Evolutionary conservation across 1,139 yeast genomes (phyloP), one percentile per base, ranked within the genome.

Genomic region (Diutina mesorugosa): DNA sequence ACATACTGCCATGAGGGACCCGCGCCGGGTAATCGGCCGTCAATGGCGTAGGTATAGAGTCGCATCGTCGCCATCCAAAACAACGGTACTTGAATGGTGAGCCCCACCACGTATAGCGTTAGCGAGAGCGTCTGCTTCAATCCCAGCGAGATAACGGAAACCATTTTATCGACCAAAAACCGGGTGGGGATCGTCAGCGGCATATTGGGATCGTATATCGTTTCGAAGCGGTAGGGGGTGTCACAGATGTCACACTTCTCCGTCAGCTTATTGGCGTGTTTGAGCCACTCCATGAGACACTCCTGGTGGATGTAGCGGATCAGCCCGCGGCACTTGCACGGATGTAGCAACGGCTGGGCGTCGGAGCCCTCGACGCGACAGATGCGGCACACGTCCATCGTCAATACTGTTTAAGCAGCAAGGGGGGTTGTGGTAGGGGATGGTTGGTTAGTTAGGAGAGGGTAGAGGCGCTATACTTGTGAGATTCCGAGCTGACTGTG

Each of bases 321-420:
- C 35, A 96, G 87, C 2, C 99, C 99, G 59, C 90, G 79, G 69
- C 99, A 93, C 65, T 82, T 85, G 70, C 99, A 93, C 1, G 99
- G 99, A 69, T 89, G 93, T 61, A 81, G 86, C 56, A 93, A 73
- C 3, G 97, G 97, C 61, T 89, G 93, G 1, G 79, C 81, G 0
- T 71, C 72, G 0, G 95, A 81, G n/a, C 83, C 93, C 64, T 90
- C 98, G 55, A 95, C 93, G 58, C 97, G 85, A 68, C 99, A 93
- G 57, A 93, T 91, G 60, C 99, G 85, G 69, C 99, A 95, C 1
- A 84, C 77, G 47, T 77, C 53, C 53, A 50, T 50, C 9, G 29
- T 18, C 18, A 18, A 18, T 18, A 18, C 18, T 18, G 2, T 18
- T 18, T 2, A 18, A 18, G 18, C 18, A 18, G 18, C 18, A 18